phyloP scores from a whole-genome alignment of 2,329 filamentous ascomycete genomes.

The Fusarium udum region DNA sequence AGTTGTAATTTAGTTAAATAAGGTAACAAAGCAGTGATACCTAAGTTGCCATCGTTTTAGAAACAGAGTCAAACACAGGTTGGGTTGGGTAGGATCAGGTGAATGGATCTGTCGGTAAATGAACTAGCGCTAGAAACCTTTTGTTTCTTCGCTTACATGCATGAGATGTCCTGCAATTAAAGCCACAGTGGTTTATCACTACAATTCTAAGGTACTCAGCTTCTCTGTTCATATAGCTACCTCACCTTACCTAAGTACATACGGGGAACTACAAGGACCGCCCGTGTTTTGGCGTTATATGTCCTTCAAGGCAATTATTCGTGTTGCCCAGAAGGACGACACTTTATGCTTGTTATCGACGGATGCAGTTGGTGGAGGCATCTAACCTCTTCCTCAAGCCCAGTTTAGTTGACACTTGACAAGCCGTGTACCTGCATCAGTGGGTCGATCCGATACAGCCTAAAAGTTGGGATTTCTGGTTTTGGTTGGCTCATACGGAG shows the following conservation, averaged over 20 bases:
- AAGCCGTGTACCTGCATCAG: conserved; percentile 36
- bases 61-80: neutral
- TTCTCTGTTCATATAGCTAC: neutral
- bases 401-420: conserved; percentile 20
- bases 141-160: conserved; percentile 33
- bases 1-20: neutral
- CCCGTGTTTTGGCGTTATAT: neutral
- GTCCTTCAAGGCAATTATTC: neutral
- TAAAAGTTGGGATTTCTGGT: conserved; percentile 7
- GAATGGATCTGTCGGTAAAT: conserved; percentile 15
- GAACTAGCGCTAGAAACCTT: conserved; percentile 6
- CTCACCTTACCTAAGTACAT: neutral
- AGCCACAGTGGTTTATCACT: neutral
- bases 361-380: conserved; percentile 17
- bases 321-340: neutral
- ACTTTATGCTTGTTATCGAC: neutral
- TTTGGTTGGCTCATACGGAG: neutral
- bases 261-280: neutral
- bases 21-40: neutral
- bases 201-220: neutral
- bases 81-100: neutral
- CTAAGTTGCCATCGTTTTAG: neutral
- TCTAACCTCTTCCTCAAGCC: neutral
- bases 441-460: conserved; percentile 24
- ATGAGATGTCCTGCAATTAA: conserved; percentile 23